Evolutionary conservation across 371 early-diverging fungal genomes (phyloP).

Genomic region (Lichtheimia ornata): DNA sequence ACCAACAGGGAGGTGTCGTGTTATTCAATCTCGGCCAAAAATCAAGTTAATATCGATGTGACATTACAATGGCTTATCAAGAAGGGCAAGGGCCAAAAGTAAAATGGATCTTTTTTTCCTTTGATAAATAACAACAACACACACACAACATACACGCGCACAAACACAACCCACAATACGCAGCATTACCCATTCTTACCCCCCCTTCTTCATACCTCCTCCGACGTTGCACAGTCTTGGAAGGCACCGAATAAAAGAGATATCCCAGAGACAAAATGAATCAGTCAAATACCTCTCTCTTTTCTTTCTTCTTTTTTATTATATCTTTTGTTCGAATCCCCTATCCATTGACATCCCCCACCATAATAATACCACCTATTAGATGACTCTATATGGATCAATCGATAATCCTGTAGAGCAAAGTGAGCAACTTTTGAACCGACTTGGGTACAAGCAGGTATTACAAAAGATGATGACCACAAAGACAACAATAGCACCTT

Average conservation of each 20-base stretch:
- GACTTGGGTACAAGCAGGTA: constrained; percentile 36
- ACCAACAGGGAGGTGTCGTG: constrained; percentile 96
- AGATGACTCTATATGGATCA: too few relatives aligned
- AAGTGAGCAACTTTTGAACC: constrained; percentile 10
- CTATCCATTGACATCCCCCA: too few relatives aligned
- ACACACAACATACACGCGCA: constrained; percentile 1
- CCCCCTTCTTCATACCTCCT: constrained; percentile 5
- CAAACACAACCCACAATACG: too few relatives aligned
- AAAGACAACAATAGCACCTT: not conserved
- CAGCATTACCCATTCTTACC: not conserved
- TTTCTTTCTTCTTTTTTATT: too few relatives aligned
- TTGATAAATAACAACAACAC: not conserved
- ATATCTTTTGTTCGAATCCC: too few relatives aligned
- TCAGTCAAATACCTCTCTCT: too few relatives aligned
- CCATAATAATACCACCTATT: not conserved
- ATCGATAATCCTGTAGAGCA: too few relatives aligned
- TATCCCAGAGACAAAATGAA: too few relatives aligned
- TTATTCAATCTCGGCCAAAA: constrained; percentile 99
- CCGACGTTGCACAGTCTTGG: constrained; percentile 13
- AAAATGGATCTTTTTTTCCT: constrained; percentile 8
- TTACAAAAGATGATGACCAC: not conserved
- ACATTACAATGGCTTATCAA: constrained; percentile 97
- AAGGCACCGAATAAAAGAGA: not conserved
- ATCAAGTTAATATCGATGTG: constrained; percentile 95
- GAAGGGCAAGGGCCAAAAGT: constrained; percentile 69